These are phyloP conservation scores for Neohortaea acidophila DNA, from an alignment of 495 filamentous ascomycete genomes.

Conservation along the genomic window DNA sequence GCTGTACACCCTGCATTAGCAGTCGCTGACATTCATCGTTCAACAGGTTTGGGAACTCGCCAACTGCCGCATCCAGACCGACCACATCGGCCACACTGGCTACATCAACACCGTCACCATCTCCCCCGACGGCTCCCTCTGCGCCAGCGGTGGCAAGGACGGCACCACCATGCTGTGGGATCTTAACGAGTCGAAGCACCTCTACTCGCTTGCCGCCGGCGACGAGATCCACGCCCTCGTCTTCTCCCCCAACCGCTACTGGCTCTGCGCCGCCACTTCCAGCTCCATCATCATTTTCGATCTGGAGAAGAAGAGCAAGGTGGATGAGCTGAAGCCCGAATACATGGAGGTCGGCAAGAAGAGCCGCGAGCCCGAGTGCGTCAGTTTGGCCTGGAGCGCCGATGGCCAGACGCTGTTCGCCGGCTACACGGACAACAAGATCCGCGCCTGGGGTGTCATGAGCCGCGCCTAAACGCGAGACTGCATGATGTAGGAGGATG, in stretches of 20 bases:
- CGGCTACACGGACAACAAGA: conserved; percentile 99
- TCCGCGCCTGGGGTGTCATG: conserved; percentile 99
- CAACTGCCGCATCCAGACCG: conserved; percentile 96
- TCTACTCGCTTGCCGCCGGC: conserved; percentile 97
- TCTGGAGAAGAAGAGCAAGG: conserved; percentile 99
- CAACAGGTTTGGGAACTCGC: conserved; percentile 95
- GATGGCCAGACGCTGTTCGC: conserved; percentile 98
- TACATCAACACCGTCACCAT: conserved; percentile 99
- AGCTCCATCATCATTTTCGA: conserved; percentile 99
- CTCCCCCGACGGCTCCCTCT: conserved; percentile 97
- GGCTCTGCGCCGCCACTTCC: conserved; percentile 95
- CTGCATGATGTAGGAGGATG: not conserved
- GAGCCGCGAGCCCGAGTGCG: conserved; percentile 95
- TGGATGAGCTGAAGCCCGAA: conserved; percentile 98
- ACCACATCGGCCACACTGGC: conserved; percentile 98
- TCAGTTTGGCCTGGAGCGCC: conserved; percentile 89
- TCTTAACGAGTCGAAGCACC: conserved; percentile 99
- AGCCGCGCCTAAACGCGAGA: conserved; percentile 28
- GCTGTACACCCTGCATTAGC: not conserved
- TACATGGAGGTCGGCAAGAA: conserved; percentile 96
- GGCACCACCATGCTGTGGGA: conserved; percentile 99
- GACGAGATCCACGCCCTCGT: conserved; percentile 99
- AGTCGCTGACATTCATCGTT: conserved; percentile 11
- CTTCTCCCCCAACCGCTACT: conserved; percentile 99
- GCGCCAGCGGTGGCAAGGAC: conserved; percentile 98